A percentile compares a stretch with the other conserved stretches of the same genome.
These are phyloP conservation scores for Begonia masoniana DNA, from an alignment of 306 rosid genomes.

Conservation along the genomic window DNA sequence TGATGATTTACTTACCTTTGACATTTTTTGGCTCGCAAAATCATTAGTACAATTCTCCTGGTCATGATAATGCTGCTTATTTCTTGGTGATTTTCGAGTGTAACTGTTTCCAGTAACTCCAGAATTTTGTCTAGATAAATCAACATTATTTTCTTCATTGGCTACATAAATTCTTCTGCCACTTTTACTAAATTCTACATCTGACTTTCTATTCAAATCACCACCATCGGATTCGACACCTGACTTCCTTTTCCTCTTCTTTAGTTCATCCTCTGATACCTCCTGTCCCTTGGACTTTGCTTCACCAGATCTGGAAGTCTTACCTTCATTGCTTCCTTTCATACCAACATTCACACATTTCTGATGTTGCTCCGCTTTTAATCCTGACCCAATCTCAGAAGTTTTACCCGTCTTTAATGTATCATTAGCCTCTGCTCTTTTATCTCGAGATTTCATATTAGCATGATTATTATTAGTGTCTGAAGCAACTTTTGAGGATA, in stretches of 20 bases:
- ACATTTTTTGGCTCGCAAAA: constrained; percentile 30
- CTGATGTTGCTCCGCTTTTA: constrained; percentile 23
- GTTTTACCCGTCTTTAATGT: constrained; percentile 16
- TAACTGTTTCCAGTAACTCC: constrained; percentile 7
- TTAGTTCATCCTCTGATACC: constrained; percentile 15
- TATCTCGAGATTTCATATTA: constrained; percentile 7
- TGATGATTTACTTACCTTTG: constrained; percentile 18
- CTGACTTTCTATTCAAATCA: constrained; percentile 13
- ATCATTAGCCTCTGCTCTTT: constrained; percentile 6
- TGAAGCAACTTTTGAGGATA: constrained; percentile 15
- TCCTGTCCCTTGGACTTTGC: constrained; percentile 24
- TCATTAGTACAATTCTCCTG: constrained; percentile 6
- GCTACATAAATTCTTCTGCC: constrained; percentile 14
- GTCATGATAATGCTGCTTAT: constrained; percentile 30
- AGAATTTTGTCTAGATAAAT: constrained; percentile 19
- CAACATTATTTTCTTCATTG: constrained; percentile 17
- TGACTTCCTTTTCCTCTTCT: constrained; percentile 37
- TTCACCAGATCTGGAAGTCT: constrained; percentile 19
- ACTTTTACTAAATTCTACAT: constrained; percentile 22
- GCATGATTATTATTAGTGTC: constrained; percentile 12
- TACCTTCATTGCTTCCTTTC: constrained; percentile 15
- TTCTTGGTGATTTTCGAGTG: constrained; percentile 32
- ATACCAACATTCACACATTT: constrained; percentile 15
- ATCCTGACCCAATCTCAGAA: constrained; percentile 17
- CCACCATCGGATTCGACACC: constrained; percentile 13